Base-by-base conservation (phyloP, 169 alveolate species). In the Besnoitia besnoiti region DNA sequence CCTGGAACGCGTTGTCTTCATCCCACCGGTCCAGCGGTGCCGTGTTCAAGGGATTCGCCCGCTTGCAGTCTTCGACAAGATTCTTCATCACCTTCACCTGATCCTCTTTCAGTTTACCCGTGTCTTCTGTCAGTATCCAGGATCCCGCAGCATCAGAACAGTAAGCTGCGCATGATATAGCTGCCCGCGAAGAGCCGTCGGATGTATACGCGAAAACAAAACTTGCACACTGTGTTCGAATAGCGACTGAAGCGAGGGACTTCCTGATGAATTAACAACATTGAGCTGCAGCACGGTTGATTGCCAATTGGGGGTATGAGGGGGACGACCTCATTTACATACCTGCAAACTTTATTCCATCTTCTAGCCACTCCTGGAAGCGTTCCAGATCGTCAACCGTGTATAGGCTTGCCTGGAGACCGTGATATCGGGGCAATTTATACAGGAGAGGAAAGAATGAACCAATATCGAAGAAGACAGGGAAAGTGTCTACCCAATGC, bases 321-420 rank as follows among this genome's bases (percentile, higher is more conserved):
- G n/a, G n/a, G n/a, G n/a, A n/a, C n/a, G n/a, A n/a, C n/a, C n/a
- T n/a, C n/a, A n/a, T n/a, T n/a, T n/a, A 3, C 84, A 39, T 46
- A 77, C 87, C 87, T 5, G 61, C 87, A 37, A 40, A 77, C 40
- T 40, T 0, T 19, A 77, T 77, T 77, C 87, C 87, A 30, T 77
- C 87, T 77, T 77, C 87, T 12, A 77, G 87, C 87, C 87, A 77
- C 61, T 77, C 87, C 35, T 77, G 87, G 40, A 77, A 77, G 24
- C 59, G 50, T 30, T 42, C 61, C 10, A 77, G 87, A 19, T 77
- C 87, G 12, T 77, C 87, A 24, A 77, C 47, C 24, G 87, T 42
- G 47, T 77, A 77, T 30, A 77, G 40, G 0, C 61, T 77, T 27
- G 87, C 87, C 87, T 77, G 59, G n/a, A 27, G 47, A 39, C 84